Base-by-base conservation (phyloP, 441 rosid genomes). In the Melastoma candidum region DNA sequence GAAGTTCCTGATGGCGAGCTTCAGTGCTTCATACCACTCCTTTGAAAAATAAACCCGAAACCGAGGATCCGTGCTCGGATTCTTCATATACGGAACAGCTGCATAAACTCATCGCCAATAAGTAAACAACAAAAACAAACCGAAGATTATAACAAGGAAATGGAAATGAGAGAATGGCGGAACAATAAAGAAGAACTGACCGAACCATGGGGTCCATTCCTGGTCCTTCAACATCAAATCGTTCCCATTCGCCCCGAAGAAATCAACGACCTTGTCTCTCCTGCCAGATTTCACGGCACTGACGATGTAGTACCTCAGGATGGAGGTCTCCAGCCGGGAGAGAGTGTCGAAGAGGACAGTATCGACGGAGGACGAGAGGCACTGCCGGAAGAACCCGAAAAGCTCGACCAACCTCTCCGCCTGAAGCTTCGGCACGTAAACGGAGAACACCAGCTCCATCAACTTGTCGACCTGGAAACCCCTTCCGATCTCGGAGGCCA, bases 151-250 rank as follows among this genome's bases (percentile, higher is more conserved):
- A 7, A 4, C 4, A 7, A 56, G 25, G 27, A 25, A 61, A 45
- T 36, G 1, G 12, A 67, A 36, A 46, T 52, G 49, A 57, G 41
- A 58, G 26, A 46, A 60, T 10, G 24, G 36, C 26, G 22, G 26
- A 36, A 36, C 41, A 36, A 36, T 36, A 6, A 36, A 36, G 8
- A 32, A 29, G 12, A 25, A 70, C 86, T 57, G 58, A 83, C 90
- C 84, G 55, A 83, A 80, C 84, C 87, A 83, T 1, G 74, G 75
- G 64, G 71, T 72, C 87, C 87, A 83, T 48, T 78, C 82, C 46
- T 63, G 59, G 48, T 64, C 67, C 62, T 60, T 71, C 49, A 57
- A 76, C 63, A 76, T 58, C 71, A 83, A 60, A 54, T 76, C 81
- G 68, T 73, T 74, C 45, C 87, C 86, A 59, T 63, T 51, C 49